Evolutionary conservation across 257 asterid genomes (phyloP).

Genomic region (Anisodus tanguticus): DNA sequence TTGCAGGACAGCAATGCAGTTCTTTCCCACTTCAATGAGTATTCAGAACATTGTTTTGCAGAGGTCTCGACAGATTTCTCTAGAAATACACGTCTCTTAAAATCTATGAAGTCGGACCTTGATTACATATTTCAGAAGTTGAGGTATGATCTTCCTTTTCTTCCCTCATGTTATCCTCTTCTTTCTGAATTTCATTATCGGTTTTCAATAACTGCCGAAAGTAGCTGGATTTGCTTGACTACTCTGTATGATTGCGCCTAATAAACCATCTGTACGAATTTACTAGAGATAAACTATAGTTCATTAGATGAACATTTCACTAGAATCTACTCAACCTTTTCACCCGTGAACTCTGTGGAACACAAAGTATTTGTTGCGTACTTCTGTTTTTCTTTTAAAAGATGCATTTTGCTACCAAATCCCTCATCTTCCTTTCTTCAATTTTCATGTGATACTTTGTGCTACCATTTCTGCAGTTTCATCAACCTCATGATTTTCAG

Average conservation of each 20-base stretch:
- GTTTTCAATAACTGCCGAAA: background rate
- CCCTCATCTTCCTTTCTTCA: background rate
- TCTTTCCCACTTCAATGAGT: constrained; percentile 85
- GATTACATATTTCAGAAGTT: constrained; percentile 93
- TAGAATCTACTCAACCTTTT: background rate
- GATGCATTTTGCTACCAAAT: background rate
- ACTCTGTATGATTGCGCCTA: background rate
- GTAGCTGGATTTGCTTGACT: background rate
- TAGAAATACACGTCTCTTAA: constrained; percentile 75
- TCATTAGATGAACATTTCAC: background rate
- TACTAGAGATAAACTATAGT: background rate
- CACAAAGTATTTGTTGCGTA: constrained; percentile 1
- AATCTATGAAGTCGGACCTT: constrained; percentile 87
- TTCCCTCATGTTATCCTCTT: background rate
- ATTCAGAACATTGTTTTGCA: constrained; percentile 73
- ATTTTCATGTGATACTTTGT: background rate
- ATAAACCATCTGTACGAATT: background rate
- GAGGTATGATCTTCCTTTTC: constrained; percentile 51
- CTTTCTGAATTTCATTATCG: constrained; percentile 10
- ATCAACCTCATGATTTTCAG: background rate
- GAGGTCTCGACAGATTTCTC: constrained; percentile 83
- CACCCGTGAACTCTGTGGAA: background rate
- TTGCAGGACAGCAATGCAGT: constrained; percentile 98
- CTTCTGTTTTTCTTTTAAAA: background rate
- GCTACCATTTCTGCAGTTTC: background rate